A percentile compares a stretch with the other conserved stretches of the same genome.
These are phyloP conservation scores for Agastache rugosa DNA, from an alignment of 257 asterid genomes.

Conservation along the genomic window DNA sequence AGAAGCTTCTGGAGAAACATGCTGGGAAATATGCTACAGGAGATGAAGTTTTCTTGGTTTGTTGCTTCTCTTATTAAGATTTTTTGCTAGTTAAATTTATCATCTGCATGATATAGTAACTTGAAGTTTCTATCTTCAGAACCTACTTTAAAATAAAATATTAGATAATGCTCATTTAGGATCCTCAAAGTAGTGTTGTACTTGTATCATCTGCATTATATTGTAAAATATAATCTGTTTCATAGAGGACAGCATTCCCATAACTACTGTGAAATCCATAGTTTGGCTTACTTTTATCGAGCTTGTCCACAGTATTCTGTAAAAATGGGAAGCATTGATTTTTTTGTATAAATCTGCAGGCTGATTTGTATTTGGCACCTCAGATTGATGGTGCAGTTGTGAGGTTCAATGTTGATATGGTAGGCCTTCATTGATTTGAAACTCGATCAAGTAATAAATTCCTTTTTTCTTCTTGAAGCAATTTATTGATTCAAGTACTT, in stretches of 20 bases:
- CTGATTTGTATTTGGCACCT: conserved; percentile 80
- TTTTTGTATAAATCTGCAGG: conserved; percentile 51
- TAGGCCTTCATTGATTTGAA: conserved; percentile 17
- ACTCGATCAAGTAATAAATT: not conserved
- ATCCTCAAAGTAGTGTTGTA: not conserved
- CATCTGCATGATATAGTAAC: too few relatives aligned
- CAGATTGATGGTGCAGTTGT: conserved; percentile 64
- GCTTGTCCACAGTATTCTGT: not conserved
- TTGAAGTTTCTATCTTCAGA: not conserved
- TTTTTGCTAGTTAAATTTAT: not conserved
- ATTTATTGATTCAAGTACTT: not conserved
- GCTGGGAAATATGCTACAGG: conserved; percentile 85
- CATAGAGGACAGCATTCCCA: not conserved
- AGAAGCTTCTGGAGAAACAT: conserved; percentile 65
- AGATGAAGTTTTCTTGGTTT: conserved; percentile 67
- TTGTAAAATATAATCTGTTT: not conserved
- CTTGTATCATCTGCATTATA: conserved; percentile 17
- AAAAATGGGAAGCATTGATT: conserved; percentile 10
- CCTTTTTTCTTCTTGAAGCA: conserved; percentile 17
- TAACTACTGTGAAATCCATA: not conserved
- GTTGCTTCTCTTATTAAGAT: conserved; percentile 36
- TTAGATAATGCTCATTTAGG: not conserved
- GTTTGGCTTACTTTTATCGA: conserved; percentile 15
- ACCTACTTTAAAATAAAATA: not conserved
- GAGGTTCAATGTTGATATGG: conserved; percentile 65